A percentile compares a stretch with the other conserved stretches of the same genome.
Conservation (phyloP, 1,284 basidiomycete genomes). For the Flammula alnicola region DNA sequence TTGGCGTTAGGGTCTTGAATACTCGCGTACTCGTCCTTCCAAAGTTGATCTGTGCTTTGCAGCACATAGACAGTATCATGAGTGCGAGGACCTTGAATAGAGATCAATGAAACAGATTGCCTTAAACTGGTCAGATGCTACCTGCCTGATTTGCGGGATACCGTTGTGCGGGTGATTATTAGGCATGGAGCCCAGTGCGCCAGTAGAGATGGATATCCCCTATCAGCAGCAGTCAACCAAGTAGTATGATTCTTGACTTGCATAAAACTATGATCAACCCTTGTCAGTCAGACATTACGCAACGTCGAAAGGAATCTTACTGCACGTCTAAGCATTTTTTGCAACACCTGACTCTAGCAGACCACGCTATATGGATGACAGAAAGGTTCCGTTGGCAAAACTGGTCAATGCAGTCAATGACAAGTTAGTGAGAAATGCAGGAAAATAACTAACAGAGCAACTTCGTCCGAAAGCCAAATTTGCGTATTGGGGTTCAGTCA, state of each 20-base stretch:
- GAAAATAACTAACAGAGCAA: conserved; percentile 28
- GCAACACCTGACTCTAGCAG: conserved; percentile 14
- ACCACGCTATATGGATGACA: conserved; percentile 10
- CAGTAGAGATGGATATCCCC: not conserved
- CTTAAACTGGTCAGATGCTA: too few species aligned
- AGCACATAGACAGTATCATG: not conserved
- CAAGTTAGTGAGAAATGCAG: not conserved
- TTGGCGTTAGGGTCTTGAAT: not conserved
- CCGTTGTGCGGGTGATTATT: not conserved
- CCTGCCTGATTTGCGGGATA: not conserved
- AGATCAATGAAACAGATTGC: not conserved
- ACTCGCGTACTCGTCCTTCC: not conserved
- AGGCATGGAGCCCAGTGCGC: not conserved
- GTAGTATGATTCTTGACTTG: too few species aligned
- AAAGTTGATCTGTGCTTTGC: not conserved
- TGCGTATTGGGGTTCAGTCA: conserved; percentile 32
- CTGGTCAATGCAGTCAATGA: not conserved
- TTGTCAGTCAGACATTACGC: not conserved
- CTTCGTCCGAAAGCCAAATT: conserved; percentile 26
- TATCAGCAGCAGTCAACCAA: not conserved
- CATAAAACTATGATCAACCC: too few species aligned
- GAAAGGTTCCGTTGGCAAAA: conserved; percentile 3
- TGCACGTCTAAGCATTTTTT: conserved; percentile 10
- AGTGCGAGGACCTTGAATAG: too few species aligned
- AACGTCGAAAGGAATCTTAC: not conserved